These are phyloP conservation scores for Pyrrhoderma noxium DNA, from an alignment of 1,284 basidiomycete genomes.

Conservation along the genomic window DNA sequence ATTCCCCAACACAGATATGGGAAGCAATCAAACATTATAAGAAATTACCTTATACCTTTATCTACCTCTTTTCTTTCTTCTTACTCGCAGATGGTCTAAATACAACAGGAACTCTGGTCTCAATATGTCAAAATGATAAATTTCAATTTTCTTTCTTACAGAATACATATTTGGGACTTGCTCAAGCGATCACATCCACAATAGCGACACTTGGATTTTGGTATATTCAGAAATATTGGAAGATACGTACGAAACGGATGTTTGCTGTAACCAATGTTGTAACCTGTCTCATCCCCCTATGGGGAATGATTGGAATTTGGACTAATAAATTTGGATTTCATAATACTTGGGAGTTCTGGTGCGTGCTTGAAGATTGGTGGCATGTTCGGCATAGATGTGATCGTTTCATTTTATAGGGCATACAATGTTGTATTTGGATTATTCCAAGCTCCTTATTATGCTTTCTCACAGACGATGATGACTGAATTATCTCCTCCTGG, in stretches of 20 bases:
- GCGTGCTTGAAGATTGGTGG: constrained; percentile 18
- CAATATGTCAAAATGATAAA: constrained; percentile 74
- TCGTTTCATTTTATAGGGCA: constrained; percentile 42
- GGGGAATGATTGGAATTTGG: constrained; percentile 86
- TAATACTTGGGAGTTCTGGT: constrained; percentile 82
- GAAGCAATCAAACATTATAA: constrained; percentile 61
- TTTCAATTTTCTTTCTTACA: constrained; percentile 67
- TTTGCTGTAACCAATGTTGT: constrained; percentile 73
- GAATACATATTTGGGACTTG: constrained; percentile 69
- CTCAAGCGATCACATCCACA: constrained; percentile 67
- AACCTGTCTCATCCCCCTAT: constrained; percentile 71
- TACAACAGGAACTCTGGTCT: constrained; percentile 69
- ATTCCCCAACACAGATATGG: constrained; percentile 46
- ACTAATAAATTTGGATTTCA: constrained; percentile 74
- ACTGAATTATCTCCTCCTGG: constrained; percentile 76
- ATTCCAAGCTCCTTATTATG: constrained; percentile 85
- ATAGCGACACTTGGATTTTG: constrained; percentile 64
- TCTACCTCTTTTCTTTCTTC: constrained; percentile 70
- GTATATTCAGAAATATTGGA: constrained; percentile 73
- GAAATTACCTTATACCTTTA: constrained; percentile 68
- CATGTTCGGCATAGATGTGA: too few species aligned
- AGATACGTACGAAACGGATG: constrained; percentile 73
- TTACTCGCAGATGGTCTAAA: constrained; percentile 73
- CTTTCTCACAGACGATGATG: constrained; percentile 84
- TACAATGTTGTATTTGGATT: constrained; percentile 78